Evolutionary conservation across 1,284 basidiomycete genomes (phyloP), one percentile per base, ranked within the genome.

Genomic region (Malassezia dermatis): DNA sequence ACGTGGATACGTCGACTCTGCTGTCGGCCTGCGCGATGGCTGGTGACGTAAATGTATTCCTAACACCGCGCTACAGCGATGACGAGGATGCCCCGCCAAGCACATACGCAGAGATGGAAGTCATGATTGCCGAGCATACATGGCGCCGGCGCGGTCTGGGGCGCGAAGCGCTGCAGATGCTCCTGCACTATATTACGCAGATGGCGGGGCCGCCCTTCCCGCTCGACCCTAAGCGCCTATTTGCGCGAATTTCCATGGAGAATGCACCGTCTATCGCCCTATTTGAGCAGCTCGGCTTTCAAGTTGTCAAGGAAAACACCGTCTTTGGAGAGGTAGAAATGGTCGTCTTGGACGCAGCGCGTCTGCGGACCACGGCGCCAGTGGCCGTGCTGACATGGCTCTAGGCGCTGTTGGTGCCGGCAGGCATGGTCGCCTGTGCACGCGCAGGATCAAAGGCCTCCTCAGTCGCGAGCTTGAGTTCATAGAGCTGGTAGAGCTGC

Each of bases 41-140:
- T 13, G 91, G 91, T 28, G 90, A 95, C 70, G 88, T 91, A 37
- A 95, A 95, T 71, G 76, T 94, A 26, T 94, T 95, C 74, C 76
- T 94, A 52, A 58, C 62, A 11, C 23, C 34, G 17, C 28, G 32
- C 8, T 31, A 61, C 26, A 60, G 62, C 23, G 58, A 58, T 8
- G 48, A 32, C 10, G 21, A 30, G 8, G 51, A 60, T 17, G 62
- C 17, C 51, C 60, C 11, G 49, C 50, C 4, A 55, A 56, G 1
- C 46, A 81, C 82, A 15, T 50, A 30, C 13, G 79, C 82, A 19
- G 88, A 90, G 66, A 77, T 80, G 53, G 81, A 82, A 70, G 83
- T 91, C 59, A 93, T 91, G 89, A 85, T 93, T 63, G 86, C 86
- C 48, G 85, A 86, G 58, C 77, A 77, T 17, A 69, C 79, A 82